Evolutionary conservation across 2,329 filamentous ascomycete genomes (phyloP), one percentile per base, ranked within the genome.

Genomic region (Trichophyton schoenleinii): DNA sequence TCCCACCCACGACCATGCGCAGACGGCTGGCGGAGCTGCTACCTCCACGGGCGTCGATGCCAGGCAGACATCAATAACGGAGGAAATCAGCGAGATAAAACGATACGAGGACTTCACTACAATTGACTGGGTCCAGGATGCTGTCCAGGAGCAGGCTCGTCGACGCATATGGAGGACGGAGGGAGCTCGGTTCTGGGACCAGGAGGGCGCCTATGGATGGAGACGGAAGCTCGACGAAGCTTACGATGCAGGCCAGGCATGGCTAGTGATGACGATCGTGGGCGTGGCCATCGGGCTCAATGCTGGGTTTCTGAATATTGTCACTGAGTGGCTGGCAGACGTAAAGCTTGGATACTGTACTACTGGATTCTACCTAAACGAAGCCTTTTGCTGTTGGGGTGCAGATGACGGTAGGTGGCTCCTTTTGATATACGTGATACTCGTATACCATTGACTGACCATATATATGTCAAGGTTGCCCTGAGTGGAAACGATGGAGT

Each of bases 21-120:
- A 65, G 61, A 67, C 63, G 59, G 68, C 71, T 78, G 83, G 66
- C 81, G 88, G 63, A 78, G 89, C 58, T 85, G 18, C 34, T 46
- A 36, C 58, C 85, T 41, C 34, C 31, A 49, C 58, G 7, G 58
- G 86, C 52, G 87, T 86, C 63, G 83, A 84, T 41, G 15, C 9
- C 38, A 79, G 88, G 61, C 87, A 85, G 60, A 82, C 76, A 64
- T 42, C 25, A 20, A 89, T 95, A 66, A 88, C 91, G 64, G 91
- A 97, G 71, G 94, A 99, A 77, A 96, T 99, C 71, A 91, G 88
- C 28, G 88, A 96, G 78, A 97, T 99, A 72, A 96, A 96, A 77
- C 84, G 92, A 77, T 99, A 99, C 77, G 94, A 96, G 82, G 94
- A 99, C 76, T 99, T 99, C 72, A 96, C 91, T 4, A 99, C 94